Conservation (phyloP, 768 basidiomycete species). For the Gyrodon lividus region DNA sequence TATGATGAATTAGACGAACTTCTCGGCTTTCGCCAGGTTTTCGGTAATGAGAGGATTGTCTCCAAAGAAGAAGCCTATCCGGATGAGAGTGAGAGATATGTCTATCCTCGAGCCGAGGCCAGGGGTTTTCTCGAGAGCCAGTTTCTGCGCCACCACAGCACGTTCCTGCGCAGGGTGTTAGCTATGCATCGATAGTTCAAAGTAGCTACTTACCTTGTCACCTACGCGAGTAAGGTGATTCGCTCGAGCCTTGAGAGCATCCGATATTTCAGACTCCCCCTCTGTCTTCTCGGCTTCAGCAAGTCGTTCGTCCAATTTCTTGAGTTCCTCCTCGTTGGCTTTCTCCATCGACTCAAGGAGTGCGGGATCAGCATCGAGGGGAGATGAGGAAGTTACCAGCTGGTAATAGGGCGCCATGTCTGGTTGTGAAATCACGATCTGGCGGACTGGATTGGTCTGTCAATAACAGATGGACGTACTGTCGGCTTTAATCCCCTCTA, state of each 20-base stretch:
- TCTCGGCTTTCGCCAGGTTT: slow-evolving; percentile 77
- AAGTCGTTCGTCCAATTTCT: slow-evolving; percentile 72
- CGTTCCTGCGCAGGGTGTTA: slow-evolving; percentile 52
- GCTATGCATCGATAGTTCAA: not conserved
- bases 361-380: slow-evolving; percentile 41
- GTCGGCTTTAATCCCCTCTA: slow-evolving; percentile 77
- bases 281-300: slow-evolving; percentile 87
- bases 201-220: slow-evolving; percentile 52
- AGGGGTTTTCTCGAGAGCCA: slow-evolving; percentile 88
- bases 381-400: slow-evolving; percentile 49
- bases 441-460: not conserved
- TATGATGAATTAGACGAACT: slow-evolving; percentile 46
- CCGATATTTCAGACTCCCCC: slow-evolving; percentile 91
- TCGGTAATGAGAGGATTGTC: slow-evolving; percentile 70
- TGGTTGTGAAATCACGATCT: slow-evolving; percentile 27
- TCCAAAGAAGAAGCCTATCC: slow-evolving; percentile 88
- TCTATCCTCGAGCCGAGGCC: slow-evolving; percentile 93
- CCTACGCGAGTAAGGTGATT: slow-evolving; percentile 88
- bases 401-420: slow-evolving; percentile 90
- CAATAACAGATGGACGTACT: slow-evolving; percentile 46
- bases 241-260: slow-evolving; percentile 80
- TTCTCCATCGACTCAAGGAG: slow-evolving; percentile 34
- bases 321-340: slow-evolving; percentile 70
- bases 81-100: slow-evolving; percentile 81
- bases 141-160: slow-evolving; percentile 77